Percentiles rank a stretch among this genome's conserved stretches.
These are phyloP conservation scores for Aspergillus carlsbadensis DNA, from an alignment of 495 filamentous ascomycete genomes.

Conservation along the genomic window DNA sequence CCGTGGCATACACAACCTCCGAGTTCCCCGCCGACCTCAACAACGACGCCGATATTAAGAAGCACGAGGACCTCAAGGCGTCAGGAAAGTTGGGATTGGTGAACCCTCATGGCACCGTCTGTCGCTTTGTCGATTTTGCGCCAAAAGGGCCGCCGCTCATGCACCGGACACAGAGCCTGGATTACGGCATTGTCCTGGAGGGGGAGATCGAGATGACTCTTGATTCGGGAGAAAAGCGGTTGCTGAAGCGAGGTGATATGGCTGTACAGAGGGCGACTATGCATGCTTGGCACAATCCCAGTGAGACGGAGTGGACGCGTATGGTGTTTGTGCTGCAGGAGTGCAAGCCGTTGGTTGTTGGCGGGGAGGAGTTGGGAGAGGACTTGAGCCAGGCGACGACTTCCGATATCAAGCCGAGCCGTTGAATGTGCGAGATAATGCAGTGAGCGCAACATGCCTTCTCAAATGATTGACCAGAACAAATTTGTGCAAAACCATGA, in stretches of 20 bases:
- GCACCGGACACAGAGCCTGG: slow-evolving; percentile 46
- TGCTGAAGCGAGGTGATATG: slow-evolving; percentile 68
- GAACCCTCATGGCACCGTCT: slow-evolving; percentile 52
- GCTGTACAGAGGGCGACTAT: slow-evolving; percentile 61
- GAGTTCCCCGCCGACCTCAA: slow-evolving; percentile 54
- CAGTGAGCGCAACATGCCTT: not conserved
- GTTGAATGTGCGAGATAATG: not conserved
- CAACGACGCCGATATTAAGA: slow-evolving; percentile 43
- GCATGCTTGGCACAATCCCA: slow-evolving; percentile 44
- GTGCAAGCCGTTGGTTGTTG: slow-evolving; percentile 40
- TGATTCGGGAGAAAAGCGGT: slow-evolving; percentile 58
- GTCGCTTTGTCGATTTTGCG: slow-evolving; percentile 61
- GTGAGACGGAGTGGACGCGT: slow-evolving; percentile 47
- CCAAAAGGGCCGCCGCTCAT: slow-evolving; percentile 27
- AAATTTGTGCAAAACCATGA: not conserved
- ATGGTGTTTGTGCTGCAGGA: slow-evolving; percentile 60
- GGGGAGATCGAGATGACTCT: slow-evolving; percentile 73
- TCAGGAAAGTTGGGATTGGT: slow-evolving; percentile 41
- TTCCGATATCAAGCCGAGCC: slow-evolving; percentile 3
- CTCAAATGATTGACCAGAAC: not conserved
- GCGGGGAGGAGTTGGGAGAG: slow-evolving; percentile 43
- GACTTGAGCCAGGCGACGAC: slow-evolving; percentile 29
- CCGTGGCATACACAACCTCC: slow-evolving; percentile 52
- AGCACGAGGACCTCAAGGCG: slow-evolving; percentile 33
- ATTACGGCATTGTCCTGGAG: slow-evolving; percentile 75